A percentile compares a stretch with the other conserved stretches of the same genome.
Conservation (phyloP, 2,329 filamentous ascomycete genomes). For the Trichophyton benhamiae region DNA sequence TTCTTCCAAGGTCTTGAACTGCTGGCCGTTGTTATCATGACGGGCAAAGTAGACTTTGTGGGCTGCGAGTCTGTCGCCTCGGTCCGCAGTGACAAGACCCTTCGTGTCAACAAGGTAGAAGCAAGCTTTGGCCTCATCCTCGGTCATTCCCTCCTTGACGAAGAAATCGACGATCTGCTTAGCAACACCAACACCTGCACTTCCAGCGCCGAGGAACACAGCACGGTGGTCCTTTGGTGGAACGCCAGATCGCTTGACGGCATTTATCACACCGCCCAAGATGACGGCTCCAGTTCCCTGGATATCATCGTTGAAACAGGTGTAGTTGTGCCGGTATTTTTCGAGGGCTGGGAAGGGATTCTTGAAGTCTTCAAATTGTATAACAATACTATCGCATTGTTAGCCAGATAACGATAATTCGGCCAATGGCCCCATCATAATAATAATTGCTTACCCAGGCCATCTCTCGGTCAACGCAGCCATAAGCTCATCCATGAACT, state of each 20-base stretch:
- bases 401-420: not conserved
- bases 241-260: conserved; percentile 72
- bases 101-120: conserved; percentile 98
- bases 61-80: conserved; percentile 83
- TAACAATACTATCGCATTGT: conserved; percentile 45
- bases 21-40: conserved; percentile 51
- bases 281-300: conserved; percentile 96
- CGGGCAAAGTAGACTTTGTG: conserved; percentile 64
- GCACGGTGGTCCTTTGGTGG: conserved; percentile 82
- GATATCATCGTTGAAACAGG: conserved; percentile 98
- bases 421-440: not conserved
- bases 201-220: conserved; percentile 92
- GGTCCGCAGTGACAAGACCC: conserved; percentile 84
- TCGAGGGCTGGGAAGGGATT: conserved; percentile 91
- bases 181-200: conserved; percentile 89
- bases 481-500: conserved; percentile 98
- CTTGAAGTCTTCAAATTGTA: conserved; percentile 98
- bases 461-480: conserved; percentile 66
- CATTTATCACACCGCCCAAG: conserved; percentile 63
- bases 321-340: conserved; percentile 76
- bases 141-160: conserved; percentile 76
- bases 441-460: conserved; percentile 44
- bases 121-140: conserved; percentile 74
- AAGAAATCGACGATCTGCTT: conserved; percentile 98
- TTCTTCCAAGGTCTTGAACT: conserved; percentile 68